Base-by-base conservation (phyloP, 768 basidiomycete species). In the Mycena haematopus region DNA sequence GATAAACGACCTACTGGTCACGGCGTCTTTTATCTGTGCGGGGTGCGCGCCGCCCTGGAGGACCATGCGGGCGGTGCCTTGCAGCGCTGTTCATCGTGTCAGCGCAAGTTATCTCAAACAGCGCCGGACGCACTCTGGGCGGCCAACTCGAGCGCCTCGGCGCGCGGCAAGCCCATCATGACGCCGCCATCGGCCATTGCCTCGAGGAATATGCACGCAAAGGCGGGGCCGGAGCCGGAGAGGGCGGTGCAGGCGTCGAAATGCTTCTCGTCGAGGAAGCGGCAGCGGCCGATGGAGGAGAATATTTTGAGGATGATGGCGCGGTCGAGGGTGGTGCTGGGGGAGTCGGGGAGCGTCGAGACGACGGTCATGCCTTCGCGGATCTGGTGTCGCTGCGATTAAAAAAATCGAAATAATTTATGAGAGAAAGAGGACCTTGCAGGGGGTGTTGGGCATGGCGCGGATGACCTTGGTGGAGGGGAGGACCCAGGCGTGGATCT, bases 181-280 rank as follows among this genome's bases (percentile, higher is more conserved):
- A 99, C 97, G 46, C 95, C 97, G 27, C 97, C 97, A 74, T 99
- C 97, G 1, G 95, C 91, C 95, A 99, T 97, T 0, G 97, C 96
- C 75, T 99, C 97, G 65, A 99, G 82, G 70, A 99, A 94, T 52
- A 99, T 88, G 68, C 94, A 95, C 0, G 94, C 95, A 75, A 99
- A 99, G 0, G 97, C 97, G 40, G 97, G 97, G 0, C 97, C 97
- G 8, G 94, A 95, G 0, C 96, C 97, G 17, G 93, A 94, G 3
- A 99, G 82, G 13, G 97, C 97, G 0, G 97, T 99, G 73, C 94
- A 97, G 6, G 96, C 96, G 77, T 99, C 96, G 70, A 99, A 99
- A 75, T 99, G 92, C 75, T 96, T 98, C 76, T 99, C 97, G 55
- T 98, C 96, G 35, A 99, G 84, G 82, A 97, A 95, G 19, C 95